Evolutionary conservation across 1,139 yeast species (phyloP), one percentile per base, ranked within the genome.

Genomic region (Saccharomyces pastorianus): DNA sequence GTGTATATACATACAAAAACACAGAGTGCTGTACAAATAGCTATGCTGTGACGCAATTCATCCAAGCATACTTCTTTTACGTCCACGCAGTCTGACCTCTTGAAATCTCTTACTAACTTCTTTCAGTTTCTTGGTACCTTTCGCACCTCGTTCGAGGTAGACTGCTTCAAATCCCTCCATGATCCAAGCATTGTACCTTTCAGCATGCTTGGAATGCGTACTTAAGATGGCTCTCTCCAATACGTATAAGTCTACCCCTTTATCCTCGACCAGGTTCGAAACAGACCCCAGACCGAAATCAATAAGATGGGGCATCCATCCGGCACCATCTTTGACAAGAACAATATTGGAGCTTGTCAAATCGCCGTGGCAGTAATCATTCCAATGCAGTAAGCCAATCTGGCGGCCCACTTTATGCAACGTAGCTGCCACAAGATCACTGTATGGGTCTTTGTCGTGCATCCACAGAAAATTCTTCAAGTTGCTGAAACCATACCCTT

Each of bases 31-130:
- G 1, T 17, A 38, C 23, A 8, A 9, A 38, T 3, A 38, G 25
- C 4, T 17, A 9, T 13, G 17, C 11, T 3, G 8, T 8, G 6
- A 13, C 13, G 6, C 5, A 47, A 2, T 2, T 41, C 27, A 87
- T 11, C 98, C 98, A 51, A 91, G 74, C 96, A 91, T 88, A 59
- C 96, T 86, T 70, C 99, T 79, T 78, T 93, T 93, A 62, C 99
- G 78, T 1, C 99, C 99, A 66, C 99, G 80, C 73, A 86, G 71
- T 62, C 98, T 76, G 1, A 93, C 99, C 52, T 87, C 95, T 54
- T 84, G 88, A 54, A 93, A 77, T 65, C 91, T 78, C 55, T 75
- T 75, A 54, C 81, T 62, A 0, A 85, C 80, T 57, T 87, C 95
- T 8, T 67, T 72, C 57, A 76, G 71, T 61, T 80, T 81, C 59